phyloP scores from a whole-genome alignment of 768 basidiomycete species.

The Podaxis sp. region DNA sequence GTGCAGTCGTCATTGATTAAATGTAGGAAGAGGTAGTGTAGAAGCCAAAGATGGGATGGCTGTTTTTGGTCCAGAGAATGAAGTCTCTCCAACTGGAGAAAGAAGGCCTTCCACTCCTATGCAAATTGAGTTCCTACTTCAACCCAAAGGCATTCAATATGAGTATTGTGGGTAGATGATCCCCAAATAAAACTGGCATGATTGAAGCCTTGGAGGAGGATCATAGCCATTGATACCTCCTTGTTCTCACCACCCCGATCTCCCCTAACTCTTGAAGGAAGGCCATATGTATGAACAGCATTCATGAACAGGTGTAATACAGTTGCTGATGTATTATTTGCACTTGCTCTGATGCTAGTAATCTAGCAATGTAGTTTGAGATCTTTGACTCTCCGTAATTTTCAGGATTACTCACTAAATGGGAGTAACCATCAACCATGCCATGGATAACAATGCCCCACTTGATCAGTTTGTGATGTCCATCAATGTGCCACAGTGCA shows the following conservation, averaged over 20 bases:
- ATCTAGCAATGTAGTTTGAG: not conserved
- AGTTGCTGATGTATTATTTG: not conserved
- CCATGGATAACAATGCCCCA: not conserved
- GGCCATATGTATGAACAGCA: not conserved
- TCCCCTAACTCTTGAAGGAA: not conserved
- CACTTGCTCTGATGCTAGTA: not conserved
- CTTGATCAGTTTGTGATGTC: not conserved
- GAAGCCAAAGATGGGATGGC: not conserved
- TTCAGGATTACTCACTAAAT: too few species aligned
- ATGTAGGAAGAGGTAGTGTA: not conserved
- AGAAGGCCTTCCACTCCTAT: not conserved
- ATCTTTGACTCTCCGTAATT: not conserved
- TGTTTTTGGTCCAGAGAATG: not conserved
- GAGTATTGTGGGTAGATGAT: too few species aligned
- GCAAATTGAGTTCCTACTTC: not conserved
- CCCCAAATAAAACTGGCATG: too few species aligned
- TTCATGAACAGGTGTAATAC: not conserved
- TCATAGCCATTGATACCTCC: not conserved
- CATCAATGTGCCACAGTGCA: not conserved
- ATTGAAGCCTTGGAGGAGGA: too few species aligned
- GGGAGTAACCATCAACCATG: not conserved
- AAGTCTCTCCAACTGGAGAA: not conserved
- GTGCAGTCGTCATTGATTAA: not conserved
- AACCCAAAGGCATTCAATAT: not conserved
- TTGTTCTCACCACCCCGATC: not conserved